phyloP scores from a whole-genome alignment of 495 filamentous ascomycete species.

The Margaritispora aquatica region DNA sequence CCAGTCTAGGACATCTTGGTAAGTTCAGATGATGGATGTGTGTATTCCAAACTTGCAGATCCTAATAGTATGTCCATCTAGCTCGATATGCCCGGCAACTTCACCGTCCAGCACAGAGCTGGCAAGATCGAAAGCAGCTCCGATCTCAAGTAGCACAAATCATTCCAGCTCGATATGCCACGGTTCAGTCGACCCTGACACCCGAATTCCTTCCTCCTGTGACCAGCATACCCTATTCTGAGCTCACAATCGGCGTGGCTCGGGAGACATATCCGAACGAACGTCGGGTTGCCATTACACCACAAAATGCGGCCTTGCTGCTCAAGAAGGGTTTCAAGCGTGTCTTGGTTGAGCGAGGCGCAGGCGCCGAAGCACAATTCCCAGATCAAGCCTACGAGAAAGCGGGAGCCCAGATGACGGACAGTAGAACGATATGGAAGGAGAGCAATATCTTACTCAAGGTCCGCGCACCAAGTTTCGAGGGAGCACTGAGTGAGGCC shows the following conservation, averaged over 20 bases:
- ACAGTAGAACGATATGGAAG: constrained; percentile 53
- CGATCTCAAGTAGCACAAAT: constrained; percentile 9
- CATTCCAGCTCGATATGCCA: constrained; percentile 13
- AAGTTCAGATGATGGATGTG: neutral
- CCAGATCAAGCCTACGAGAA: constrained; percentile 62
- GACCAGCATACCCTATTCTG: constrained; percentile 49
- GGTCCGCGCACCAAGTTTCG: constrained; percentile 60
- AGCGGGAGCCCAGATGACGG: constrained; percentile 66
- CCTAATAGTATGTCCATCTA: neutral
- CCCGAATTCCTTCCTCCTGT: constrained; percentile 31
- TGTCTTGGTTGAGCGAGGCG: constrained; percentile 67
- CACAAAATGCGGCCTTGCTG: constrained; percentile 68
- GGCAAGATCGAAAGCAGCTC: constrained; percentile 9
- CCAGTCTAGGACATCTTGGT: constrained; percentile 10
- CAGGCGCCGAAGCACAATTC: constrained; percentile 67
- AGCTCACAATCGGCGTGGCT: constrained; percentile 64
- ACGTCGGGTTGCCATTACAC: constrained; percentile 72
- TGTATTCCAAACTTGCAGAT: neutral
- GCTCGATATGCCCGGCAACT: constrained; percentile 16
- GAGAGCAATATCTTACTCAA: constrained; percentile 72
- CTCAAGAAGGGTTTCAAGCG: constrained; percentile 73
- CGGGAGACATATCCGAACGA: constrained; percentile 65
- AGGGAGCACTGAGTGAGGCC: constrained; percentile 44
- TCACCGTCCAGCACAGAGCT: constrained; percentile 15
- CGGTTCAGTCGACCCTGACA: neutral